Evolutionary conservation across 2,329 filamentous ascomycete genomes (phyloP).

Genomic region (Fusarium stilboides): DNA sequence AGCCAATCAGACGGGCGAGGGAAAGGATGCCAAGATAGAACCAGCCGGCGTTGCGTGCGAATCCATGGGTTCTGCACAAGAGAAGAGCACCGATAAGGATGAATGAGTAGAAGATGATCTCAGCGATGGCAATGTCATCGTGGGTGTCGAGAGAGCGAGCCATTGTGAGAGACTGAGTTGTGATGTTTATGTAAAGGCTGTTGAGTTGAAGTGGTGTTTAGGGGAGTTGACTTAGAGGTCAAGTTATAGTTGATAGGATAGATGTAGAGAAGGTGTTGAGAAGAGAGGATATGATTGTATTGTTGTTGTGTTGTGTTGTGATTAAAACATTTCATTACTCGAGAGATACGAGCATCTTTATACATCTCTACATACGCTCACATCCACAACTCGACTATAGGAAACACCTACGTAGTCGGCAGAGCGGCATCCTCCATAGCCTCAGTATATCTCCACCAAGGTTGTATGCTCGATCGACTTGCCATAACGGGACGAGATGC

Average conservation of each 20-base stretch:
- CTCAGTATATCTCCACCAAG: slow-evolving; percentile 5
- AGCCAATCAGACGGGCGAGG: slow-evolving; percentile 69
- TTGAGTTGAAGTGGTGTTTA: not conserved
- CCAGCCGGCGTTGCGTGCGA: slow-evolving; percentile 72
- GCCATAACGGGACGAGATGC: slow-evolving; percentile 4
- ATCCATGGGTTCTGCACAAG: slow-evolving; percentile 66
- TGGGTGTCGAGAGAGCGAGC: slow-evolving; percentile 48
- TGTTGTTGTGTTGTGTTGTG: slow-evolving; percentile 11
- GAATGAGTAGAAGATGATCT: slow-evolving; percentile 51
- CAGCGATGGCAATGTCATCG: slow-evolving; percentile 53
- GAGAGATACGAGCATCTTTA: slow-evolving; percentile 28
- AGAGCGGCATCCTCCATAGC: slow-evolving; percentile 31
- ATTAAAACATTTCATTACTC: not conserved
- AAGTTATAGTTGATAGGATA: not conserved
- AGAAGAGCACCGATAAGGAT: slow-evolving; percentile 51
- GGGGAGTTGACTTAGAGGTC: not conserved
- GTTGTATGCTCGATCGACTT: slow-evolving; percentile 20
- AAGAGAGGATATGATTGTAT: not conserved
- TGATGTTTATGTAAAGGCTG: not conserved
- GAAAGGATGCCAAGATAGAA: slow-evolving; percentile 73
- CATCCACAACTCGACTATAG: slow-evolving; percentile 6
- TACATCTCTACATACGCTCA: slow-evolving; percentile 5
- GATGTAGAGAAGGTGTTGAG: not conserved
- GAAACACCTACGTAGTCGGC: slow-evolving; percentile 1
- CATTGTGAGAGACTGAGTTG: slow-evolving; percentile 29